Evolutionary conservation across 192 early-diverging fungal species (phyloP).

Genomic region (Podochytrium sp.): DNA sequence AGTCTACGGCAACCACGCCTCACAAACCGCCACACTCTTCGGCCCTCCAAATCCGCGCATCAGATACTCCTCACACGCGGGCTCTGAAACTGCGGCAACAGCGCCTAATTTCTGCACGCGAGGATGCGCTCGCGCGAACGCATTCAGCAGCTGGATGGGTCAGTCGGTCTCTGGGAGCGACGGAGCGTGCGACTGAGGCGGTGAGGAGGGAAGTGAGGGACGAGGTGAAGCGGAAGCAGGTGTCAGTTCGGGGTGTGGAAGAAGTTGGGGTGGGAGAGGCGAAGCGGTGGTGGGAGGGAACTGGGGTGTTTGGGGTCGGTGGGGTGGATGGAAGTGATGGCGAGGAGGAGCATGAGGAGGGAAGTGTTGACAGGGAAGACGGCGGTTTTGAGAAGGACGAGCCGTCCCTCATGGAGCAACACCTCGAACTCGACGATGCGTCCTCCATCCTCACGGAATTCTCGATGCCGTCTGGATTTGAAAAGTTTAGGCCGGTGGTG

Average conservation of each 20-base stretch:
- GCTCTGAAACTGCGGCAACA: slow-evolving; percentile 15
- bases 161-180: not conserved
- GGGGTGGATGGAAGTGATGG: not conserved
- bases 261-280: not conserved
- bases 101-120: not conserved
- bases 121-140: not conserved
- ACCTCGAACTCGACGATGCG: not conserved
- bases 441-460: not conserved
- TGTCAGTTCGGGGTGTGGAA: not conserved
- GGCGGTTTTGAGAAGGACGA: not conserved
- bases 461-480: not conserved
- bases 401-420: not conserved
- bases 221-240: not conserved
- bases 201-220: too few relatives aligned
- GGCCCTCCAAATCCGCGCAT: not conserved
- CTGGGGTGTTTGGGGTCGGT: not conserved
- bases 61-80: slow-evolving; percentile 20
- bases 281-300: not conserved
- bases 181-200: too few relatives aligned
- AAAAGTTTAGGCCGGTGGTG: too few relatives aligned
- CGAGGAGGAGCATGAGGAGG: not conserved
- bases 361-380: not conserved
- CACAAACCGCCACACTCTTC: not conserved
- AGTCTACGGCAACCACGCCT: not conserved
- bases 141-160: not conserved